Conservation (phyloP, 2,329 filamentous ascomycete species). For the Hymenoscyphus albidus region DNA sequence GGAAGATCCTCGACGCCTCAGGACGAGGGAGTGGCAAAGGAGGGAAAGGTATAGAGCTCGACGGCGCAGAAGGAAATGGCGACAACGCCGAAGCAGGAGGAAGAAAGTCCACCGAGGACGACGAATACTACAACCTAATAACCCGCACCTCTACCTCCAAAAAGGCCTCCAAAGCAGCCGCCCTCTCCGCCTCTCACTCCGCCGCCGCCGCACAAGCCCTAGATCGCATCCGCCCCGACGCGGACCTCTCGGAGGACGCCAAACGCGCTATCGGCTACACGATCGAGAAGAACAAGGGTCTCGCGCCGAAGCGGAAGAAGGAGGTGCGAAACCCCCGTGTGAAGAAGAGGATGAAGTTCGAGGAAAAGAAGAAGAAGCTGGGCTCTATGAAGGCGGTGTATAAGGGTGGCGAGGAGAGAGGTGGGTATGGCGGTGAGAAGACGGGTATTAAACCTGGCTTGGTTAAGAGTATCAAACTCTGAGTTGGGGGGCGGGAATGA, state of each 20-base stretch:
- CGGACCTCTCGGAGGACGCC: constrained; percentile 68
- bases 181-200: constrained; percentile 55
- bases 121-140: constrained; percentile 89
- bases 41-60: constrained; percentile 52
- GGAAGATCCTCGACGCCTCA: constrained; percentile 58
- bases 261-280: constrained; percentile 90
- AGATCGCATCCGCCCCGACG: constrained; percentile 61
- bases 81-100: constrained; percentile 41
- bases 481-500: constrained; percentile 7
- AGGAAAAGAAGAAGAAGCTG: constrained; percentile 96
- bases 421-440: constrained; percentile 85
- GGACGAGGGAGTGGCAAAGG: constrained; percentile 48
- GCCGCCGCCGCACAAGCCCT: constrained; percentile 56
- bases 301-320: constrained; percentile 87
- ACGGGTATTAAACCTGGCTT: constrained; percentile 94
- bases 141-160: constrained; percentile 66
- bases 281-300: constrained; percentile 96
- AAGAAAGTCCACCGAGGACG: constrained; percentile 45
- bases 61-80: constrained; percentile 47
- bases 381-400: constrained; percentile 80
- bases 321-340: constrained; percentile 91
- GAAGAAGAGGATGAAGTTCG: constrained; percentile 96
- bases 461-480: constrained; percentile 91
- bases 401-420: constrained; percentile 77
- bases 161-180: constrained; percentile 43